These are phyloP conservation scores for Pinguiococcus pyrenoidosus DNA, from an alignment of 108 stramenopile genomes.

Conservation along the genomic window DNA sequence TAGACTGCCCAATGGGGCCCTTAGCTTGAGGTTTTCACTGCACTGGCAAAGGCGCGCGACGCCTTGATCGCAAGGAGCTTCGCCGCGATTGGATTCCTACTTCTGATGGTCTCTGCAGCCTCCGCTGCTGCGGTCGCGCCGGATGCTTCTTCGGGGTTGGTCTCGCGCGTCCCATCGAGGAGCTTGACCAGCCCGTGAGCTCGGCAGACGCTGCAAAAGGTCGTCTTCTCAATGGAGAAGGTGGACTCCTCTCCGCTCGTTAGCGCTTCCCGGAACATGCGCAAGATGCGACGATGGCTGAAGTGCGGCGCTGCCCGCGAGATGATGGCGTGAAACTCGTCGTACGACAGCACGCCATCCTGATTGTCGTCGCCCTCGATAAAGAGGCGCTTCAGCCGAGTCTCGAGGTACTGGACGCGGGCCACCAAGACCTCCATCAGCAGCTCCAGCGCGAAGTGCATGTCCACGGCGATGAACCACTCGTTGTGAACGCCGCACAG, in stretches of 20 bases:
- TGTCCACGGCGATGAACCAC: too few relatives aligned
- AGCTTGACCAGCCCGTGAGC: constrained; percentile 30
- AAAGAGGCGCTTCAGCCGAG: constrained; percentile 16
- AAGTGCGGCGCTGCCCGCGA: constrained; percentile 22
- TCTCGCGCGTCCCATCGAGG: too few relatives aligned
- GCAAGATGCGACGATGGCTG: constrained; percentile 25
- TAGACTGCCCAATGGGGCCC: too few relatives aligned
- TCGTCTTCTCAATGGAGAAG: constrained; percentile 28
- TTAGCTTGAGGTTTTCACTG: too few relatives aligned
- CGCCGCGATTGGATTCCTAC: too few relatives aligned
- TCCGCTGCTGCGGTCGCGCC: too few relatives aligned
- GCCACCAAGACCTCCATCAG: constrained; percentile 18
- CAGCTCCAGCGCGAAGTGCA: constrained; percentile 19
- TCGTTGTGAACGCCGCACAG: too few relatives aligned
- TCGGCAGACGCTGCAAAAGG: constrained; percentile 25
- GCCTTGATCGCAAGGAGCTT: too few relatives aligned
- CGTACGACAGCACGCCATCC: constrained; percentile 32
- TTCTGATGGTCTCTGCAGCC: too few relatives aligned
- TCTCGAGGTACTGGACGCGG: constrained; percentile 16
- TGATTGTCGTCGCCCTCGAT: constrained; percentile 34
- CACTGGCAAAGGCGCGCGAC: too few relatives aligned
- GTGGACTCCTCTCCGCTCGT: constrained; percentile 15
- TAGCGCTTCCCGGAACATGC: constrained; percentile 37
- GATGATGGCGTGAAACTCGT: constrained; percentile 29
- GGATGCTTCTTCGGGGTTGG: too few relatives aligned